Base-by-base conservation (phyloP, 495 filamentous ascomycete genomes). In the Podospora conica region DNA sequence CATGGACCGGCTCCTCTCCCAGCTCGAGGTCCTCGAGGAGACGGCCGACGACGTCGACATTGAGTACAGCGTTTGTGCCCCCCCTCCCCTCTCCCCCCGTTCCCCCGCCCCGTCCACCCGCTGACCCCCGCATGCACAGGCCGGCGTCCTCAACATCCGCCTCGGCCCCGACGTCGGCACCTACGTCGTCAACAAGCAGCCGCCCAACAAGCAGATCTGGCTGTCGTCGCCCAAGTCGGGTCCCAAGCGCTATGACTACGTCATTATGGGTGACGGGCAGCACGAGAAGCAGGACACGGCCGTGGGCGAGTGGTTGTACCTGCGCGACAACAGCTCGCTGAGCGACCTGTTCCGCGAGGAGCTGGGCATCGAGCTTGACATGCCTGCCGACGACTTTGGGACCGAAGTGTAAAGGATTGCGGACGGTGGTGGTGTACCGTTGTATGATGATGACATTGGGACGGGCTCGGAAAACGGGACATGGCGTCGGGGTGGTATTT, bases 131-230 rank as follows among this genome's bases (percentile, higher is more conserved):
- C 15, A 48, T 11, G 24, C 12, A 53, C 67, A 96, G 91, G 85
- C 91, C 60, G 96, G 95, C 57, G 92, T 98, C 56, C 78, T 99
- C 60, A 93, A 87, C 65, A 75, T 98, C 65, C 77, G 75, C 22
- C 78, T 90, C 53, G 84, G 79, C 3, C 80, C 83, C 1, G 78
- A 83, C 0, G 73, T 84, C 12, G 94, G 93, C 58, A 92, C 86
- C 23, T 98, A 92, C 70, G 89, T 98, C 3, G 82, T 98, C 73
- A 98, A 98, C 84, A 98, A 98, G 79, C 95, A 98, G 76, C 95
- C 95, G 0, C 91, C 93, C 21, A 98, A 96, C 82, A 91, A 89
- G 80, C 95, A 98, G 76, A 94, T 98, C 72, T 98, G 96, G 95
- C 86, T 98, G 25, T 92, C 90, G 33, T 96, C 92, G 21, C 95